Evolutionary conservation across 2,329 filamentous ascomycete genomes (phyloP), one percentile per base, ranked within the genome.

Genomic region (Fusarium algeriense): DNA sequence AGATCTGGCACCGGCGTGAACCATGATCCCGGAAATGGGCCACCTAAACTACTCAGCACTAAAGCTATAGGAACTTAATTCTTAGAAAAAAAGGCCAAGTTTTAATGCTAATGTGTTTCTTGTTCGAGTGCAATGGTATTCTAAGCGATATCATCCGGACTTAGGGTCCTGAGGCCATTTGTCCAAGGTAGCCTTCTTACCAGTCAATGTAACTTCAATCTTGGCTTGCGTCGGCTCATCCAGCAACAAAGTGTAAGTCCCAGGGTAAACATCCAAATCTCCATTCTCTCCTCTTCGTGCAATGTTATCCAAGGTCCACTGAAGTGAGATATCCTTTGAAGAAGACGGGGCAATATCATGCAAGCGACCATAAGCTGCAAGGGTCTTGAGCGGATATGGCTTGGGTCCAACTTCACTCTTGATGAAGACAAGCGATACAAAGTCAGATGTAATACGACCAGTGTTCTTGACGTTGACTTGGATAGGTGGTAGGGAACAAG

Each of bases 261-360:
- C 62, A 2, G 62, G 62, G 13, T 65, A 65, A 1, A 65, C 40
- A 0, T 64, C 60, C 7, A 65, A 7, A 6, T 65, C 62, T 0
- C 62, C 62, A 4, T 64, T 65, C 30, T 49, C 34, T 4, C 41
- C 60, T 0, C 62, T 17, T n/a, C 62, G 26, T 0, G 62, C 62
- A 17, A 64, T 65, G 1, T 58, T 65, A 11, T 65, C 62, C 37
- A 64, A 12, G 1, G 62, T 64, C 62, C 62, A 65, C 4, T 49
- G 23, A 1, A 65, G 19, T 11, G 34, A 34, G 2, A 58, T 23
- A 1, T 58, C 37, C 19, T 57, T 64, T 0, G 49, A 38, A 0
- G 43, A 34, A 3, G 43, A 19, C 0, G 62, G 43, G 3, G 34
- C 45, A 7, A 65, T 41, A 3, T 58, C 60, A 0, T 64, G 30